Evolutionary conservation across 441 rosid genomes (phyloP), one percentile per base, ranked within the genome.

Genomic region (Jatropha podagrica): DNA sequence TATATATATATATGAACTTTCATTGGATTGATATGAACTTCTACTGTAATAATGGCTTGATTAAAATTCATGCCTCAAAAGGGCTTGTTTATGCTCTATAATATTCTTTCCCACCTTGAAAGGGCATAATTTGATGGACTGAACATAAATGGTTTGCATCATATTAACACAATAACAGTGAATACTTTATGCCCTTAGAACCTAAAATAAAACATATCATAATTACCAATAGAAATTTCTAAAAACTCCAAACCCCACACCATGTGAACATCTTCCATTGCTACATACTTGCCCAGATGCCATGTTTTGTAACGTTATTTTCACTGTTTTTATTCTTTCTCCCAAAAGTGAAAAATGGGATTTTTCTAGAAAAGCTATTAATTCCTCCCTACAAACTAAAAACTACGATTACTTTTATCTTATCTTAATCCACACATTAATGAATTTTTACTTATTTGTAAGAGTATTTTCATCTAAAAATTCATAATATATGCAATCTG

Each of bases 211-310:
- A 20, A 2, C 8, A 37, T 9, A 37, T 37, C 26, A 69, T 32
- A 49, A 69, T 51, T 73, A 17, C 11, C 26, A 42, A 32, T n/a
- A n/a, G 41, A 32, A 70, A 56, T 7, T 40, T 69, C 18, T 32
- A n/a, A n/a, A 15, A 32, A 32, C 32, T 27, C 27, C 37, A 44
- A 63, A 48, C 72, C 77, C 77, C 76, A 72, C 75, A 32, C 32
- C 77, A 72, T 68, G 56, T 58, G 75, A 55, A 42, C n/a, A 4
- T 70, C 37, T 23, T 4, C 5, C 58, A 65, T 41, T 12, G 52
- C 52, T 1, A 46, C 0, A 44, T 44, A 6, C 3, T 42, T 42
- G n/a, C 54, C 1, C 10, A 44, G 17, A 46, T 68, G 71, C 71
- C 0, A 5, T 70, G 40, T 56, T 55, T 56, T 1, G 64, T 32